Evolutionary conservation across 2,329 filamentous ascomycete genomes (phyloP).

Genomic region (Epichloe scottii): DNA sequence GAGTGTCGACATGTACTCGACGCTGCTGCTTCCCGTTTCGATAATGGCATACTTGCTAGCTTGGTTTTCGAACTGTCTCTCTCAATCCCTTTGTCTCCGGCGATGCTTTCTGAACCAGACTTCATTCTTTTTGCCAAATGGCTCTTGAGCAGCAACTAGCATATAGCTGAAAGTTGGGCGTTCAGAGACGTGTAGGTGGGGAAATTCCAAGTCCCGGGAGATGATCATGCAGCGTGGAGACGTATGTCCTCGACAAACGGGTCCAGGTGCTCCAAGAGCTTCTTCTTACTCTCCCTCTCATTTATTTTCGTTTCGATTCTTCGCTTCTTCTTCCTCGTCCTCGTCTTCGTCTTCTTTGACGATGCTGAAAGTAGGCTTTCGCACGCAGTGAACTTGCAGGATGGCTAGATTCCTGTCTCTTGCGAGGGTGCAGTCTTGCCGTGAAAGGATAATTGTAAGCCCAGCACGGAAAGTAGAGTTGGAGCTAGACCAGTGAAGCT

Average conservation of each 20-base stretch:
- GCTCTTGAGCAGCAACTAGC: not conserved
- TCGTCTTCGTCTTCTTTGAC: not conserved
- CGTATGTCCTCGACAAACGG: no score
- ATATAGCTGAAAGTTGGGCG: not conserved
- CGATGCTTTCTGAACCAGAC: slow-evolving; percentile 18
- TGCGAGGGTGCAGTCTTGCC: not conserved
- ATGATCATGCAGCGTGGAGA: not conserved
- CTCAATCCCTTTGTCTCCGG: slow-evolving; percentile 34
- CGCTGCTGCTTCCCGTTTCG: slow-evolving; percentile 23
- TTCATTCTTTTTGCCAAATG: not conserved
- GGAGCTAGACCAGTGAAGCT: not conserved
- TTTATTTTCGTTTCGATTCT: not conserved
- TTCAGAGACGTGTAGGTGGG: not conserved
- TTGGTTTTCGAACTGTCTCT: slow-evolving; percentile 37
- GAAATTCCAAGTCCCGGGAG: not conserved
- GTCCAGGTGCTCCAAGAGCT: no score
- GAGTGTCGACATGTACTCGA: slow-evolving; percentile 5
- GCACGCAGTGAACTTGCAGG: not conserved
- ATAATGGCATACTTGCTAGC: slow-evolving; percentile 30
- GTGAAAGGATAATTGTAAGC: not conserved
- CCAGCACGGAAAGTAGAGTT: not conserved
- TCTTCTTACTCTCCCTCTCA: no score
- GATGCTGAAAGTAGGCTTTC: not conserved
- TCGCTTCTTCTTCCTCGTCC: not conserved
- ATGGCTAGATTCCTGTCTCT: not conserved